Evolutionary conservation across 2,329 filamentous ascomycete genomes (phyloP), one percentile per base, ranked within the genome.

Genomic region (Alternaria atra): DNA sequence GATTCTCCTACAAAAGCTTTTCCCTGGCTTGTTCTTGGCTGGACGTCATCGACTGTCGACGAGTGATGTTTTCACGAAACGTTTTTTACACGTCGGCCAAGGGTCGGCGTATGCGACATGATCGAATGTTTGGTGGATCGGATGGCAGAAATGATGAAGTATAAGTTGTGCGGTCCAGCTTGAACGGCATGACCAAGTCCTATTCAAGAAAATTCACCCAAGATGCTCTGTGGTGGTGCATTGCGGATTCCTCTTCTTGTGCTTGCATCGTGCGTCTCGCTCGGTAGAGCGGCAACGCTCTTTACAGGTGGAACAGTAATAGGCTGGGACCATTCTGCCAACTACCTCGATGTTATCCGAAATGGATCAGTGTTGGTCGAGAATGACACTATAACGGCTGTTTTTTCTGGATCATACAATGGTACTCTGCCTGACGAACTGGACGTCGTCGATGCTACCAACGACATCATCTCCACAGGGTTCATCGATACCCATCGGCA

Each of bases 401-500:
- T 60, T 13, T 67, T 52, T 27, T 56, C 58, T n/a, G 58, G 40
- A 13, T 42, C 53, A 1, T 55, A 59, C 30, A 65, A 63, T 29
- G 66, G 55, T 4, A 79, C 79, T 4, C 35, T 56, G 5, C 52
- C 52, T 7, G 42, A 30, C 4, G 44, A 51, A 7, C 32, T 60
- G 25, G 79, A 84, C 51, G 60, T 80, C 1, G 70, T 87, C 12
- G 80, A 86, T 57, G 79, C 79, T 17, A 77, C 78, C 0, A 76
- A 79, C 56, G 83, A 85, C 65, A 87, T 87, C 59, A 77, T 87
- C 52, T 81, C 81, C 0, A 84, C 85, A 0, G 85, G 86, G 8
- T 87, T 88, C 71, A 77, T 88, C 58, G 84, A 87, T 71, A 87
- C 85, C 0, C 86, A 88, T 64, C 81, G 82, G 1, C 71, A 74